phyloP scores from a whole-genome alignment of 2,329 filamentous ascomycete genomes.

The Arachnomyces sp. region DNA sequence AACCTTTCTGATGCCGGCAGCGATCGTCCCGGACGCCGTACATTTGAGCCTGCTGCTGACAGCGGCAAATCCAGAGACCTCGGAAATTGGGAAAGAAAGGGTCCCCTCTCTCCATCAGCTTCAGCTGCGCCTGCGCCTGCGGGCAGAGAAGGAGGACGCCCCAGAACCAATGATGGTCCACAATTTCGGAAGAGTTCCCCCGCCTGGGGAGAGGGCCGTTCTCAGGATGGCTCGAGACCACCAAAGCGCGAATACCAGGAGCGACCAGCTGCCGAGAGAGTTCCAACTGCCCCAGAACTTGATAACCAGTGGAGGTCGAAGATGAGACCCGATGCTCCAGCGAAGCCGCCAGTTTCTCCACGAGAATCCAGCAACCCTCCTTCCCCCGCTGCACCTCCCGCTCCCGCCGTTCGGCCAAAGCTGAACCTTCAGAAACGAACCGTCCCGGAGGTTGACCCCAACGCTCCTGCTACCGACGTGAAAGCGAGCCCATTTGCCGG shows the following conservation, averaged over 20 bases:
- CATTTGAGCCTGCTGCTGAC: slow-evolving; percentile 56
- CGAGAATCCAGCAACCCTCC: slow-evolving; percentile 70
- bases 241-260: slow-evolving; percentile 71
- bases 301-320: slow-evolving; percentile 88
- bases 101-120: slow-evolving; percentile 69
- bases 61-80: slow-evolving; percentile 68
- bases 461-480: slow-evolving; percentile 50
- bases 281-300: slow-evolving; percentile 79
- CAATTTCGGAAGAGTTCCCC: slow-evolving; percentile 61
- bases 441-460: slow-evolving; percentile 63
- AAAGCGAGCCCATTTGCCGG: slow-evolving; percentile 93
- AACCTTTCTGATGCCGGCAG: slow-evolving; percentile 48
- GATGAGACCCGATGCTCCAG: slow-evolving; percentile 74
- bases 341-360: slow-evolving; percentile 57
- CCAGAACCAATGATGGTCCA: slow-evolving; percentile 54
- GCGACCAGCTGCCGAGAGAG: slow-evolving; percentile 56
- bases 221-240: slow-evolving; percentile 70
- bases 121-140: slow-evolving; percentile 31
- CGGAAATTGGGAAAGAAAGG: slow-evolving; percentile 89
- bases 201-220: slow-evolving; percentile 62
- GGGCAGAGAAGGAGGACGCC: slow-evolving; percentile 51
- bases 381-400: slow-evolving; percentile 58
- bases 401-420: slow-evolving; percentile 62
- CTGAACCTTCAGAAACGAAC: slow-evolving; percentile 88
- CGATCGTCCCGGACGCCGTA: slow-evolving; percentile 62